Evolutionary conservation across 345 rosid species (phyloP), one percentile per base, ranked within the genome.

Genomic region (Camelina sativa): DNA sequence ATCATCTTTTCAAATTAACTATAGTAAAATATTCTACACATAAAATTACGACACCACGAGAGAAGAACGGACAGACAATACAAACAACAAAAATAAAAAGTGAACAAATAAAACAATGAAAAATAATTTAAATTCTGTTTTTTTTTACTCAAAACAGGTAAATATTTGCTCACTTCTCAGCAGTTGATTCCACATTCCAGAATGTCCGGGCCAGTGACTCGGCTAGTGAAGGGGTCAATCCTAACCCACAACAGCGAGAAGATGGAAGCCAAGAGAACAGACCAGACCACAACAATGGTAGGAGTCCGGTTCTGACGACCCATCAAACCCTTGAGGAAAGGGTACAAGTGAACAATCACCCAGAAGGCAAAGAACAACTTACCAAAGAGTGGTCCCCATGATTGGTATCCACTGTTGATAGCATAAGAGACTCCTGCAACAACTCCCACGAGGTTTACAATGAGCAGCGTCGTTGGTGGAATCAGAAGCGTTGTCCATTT

Each of bases 371-470:
- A 92, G 83, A 92, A 90, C 37, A 92, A 84, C 78, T 90, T 92
- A 19, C 98, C 98, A 19, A 93, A 91, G n/a, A 93, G 89, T 0
- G 98, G 97, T 20, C 98, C 98, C 98, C 98, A 93, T 9, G 98
- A 81, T 65, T 89, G 93, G 68, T 93, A 93, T 7, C 97, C 96
- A 25, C 96, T 91, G 82, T 93, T 91, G 73, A 93, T 87, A 67
- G 97, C 98, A 0, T 93, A 86, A 0, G 97, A 93, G 68, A 93
- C 80, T 61, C 98, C 97, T 0, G 97, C 98, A 47, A 93, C 97
- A 0, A 93, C 98, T 13, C 98, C 98, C 1, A 93, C 91, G 35
- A 93, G 64, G 88, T 93, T 93, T 48, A 93, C 77, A 44, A 89
- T 88, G 54, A 93, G 93, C 55, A 93, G 87, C 15, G 98, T 93